Conservation (phyloP, 495 filamentous ascomycete species). For the Opeltia flavorubescens region DNA sequence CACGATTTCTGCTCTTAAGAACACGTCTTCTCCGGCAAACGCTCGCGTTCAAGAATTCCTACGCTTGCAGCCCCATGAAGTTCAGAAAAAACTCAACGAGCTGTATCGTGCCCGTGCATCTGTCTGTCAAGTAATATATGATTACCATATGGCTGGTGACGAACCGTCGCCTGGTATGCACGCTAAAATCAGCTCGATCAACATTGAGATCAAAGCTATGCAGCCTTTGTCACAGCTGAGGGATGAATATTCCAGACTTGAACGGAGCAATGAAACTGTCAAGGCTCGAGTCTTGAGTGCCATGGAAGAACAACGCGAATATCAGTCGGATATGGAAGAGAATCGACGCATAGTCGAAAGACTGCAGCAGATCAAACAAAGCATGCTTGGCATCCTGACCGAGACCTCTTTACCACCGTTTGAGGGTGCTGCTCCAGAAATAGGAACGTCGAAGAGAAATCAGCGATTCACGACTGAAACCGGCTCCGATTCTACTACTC, state of each 20-base stretch:
- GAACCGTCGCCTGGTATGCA: conserved; percentile 4
- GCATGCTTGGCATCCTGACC: conserved; percentile 6
- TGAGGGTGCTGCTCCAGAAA: not conserved
- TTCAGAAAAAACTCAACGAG: conserved; percentile 11
- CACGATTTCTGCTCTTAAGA: not conserved
- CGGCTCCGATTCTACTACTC: conserved; percentile 4
- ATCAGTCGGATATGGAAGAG: conserved; percentile 3
- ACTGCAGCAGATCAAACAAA: conserved; percentile 9
- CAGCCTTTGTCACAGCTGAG: conserved; percentile 9
- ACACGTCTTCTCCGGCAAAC: conserved; percentile 12
- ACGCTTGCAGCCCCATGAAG: conserved; percentile 11
- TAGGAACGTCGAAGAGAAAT: not conserved
- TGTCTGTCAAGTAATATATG: conserved; percentile 7
- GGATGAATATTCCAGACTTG: conserved; percentile 8
- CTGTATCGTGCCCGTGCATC: conserved; percentile 10
- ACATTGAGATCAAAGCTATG: conserved; percentile 14
- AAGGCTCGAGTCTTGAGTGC: conserved; percentile 10
- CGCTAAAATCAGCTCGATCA: conserved; percentile 7
- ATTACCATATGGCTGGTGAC: conserved; percentile 7
- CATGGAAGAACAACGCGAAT: conserved; percentile 4
- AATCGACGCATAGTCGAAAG: conserved; percentile 2
- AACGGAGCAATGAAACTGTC: conserved; percentile 5
- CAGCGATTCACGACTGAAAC: not conserved
- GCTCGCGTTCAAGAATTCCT: conserved; percentile 16
- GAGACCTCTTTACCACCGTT: conserved; percentile 4